Conservation (phyloP, 768 basidiomycete genomes). For the Boletus rufocinnamomeus region DNA sequence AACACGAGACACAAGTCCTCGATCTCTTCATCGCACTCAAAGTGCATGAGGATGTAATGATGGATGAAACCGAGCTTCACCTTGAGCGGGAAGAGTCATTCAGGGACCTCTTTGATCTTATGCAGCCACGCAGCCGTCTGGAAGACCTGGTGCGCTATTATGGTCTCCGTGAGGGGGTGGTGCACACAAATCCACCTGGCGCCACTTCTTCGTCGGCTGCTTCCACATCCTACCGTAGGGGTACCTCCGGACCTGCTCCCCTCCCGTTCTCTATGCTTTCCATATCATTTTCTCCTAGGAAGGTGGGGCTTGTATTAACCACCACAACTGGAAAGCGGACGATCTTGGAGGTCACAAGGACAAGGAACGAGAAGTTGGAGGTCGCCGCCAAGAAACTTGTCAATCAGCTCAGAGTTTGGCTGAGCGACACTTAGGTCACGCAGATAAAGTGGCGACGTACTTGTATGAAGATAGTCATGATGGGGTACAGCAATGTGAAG, state of each 20-base stretch:
- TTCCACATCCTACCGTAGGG: conserved; percentile 1
- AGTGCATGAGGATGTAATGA: conserved; percentile 76
- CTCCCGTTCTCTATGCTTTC: conserved; percentile 41
- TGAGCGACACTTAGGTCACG: conserved; percentile 27
- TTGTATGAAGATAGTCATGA: not conserved
- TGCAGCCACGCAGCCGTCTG: conserved; percentile 70
- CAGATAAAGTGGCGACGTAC: too few species aligned
- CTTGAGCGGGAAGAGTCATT: conserved; percentile 75
- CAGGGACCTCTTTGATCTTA: conserved; percentile 76
- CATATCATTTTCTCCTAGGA: conserved; percentile 42
- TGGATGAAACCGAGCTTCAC: conserved; percentile 73
- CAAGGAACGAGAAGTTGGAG: conserved; percentile 59
- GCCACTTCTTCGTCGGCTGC: conserved; percentile 5
- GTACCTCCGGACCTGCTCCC: conserved; percentile 8
- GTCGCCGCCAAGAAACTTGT: conserved; percentile 54
- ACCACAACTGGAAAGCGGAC: conserved; percentile 46
- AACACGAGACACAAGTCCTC: conserved; percentile 73
- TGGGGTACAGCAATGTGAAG: too few species aligned
- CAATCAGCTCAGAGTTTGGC: conserved; percentile 46
- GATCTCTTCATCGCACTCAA: conserved; percentile 82
- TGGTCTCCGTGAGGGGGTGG: conserved; percentile 42
- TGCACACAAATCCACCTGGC: conserved; percentile 18
- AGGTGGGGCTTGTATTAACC: conserved; percentile 39
- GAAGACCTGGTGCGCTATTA: conserved; percentile 67
- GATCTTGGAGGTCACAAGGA: conserved; percentile 53